Evolutionary conservation across 371 early-diverging fungal genomes (phyloP), one percentile per base, ranked within the genome.

Genomic region (Lichtheimia ramosa): DNA sequence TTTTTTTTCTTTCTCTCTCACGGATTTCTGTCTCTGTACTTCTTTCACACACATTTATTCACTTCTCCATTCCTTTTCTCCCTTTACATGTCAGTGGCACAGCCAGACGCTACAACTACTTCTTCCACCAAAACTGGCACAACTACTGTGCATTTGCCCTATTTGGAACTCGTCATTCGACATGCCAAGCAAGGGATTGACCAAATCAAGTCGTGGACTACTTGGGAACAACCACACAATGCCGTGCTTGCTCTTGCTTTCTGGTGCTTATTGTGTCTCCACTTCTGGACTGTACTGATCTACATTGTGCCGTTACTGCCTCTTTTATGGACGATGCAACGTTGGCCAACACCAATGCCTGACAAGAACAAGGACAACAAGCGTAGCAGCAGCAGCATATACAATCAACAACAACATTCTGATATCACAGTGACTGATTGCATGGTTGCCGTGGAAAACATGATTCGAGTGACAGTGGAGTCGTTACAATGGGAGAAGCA

Each of bases 211-310:
- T 8, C 34, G 2, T 54, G 28, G 13, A 14, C 34, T 5, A 40
- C 40, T 16, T 54, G 54, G 54, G 7, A 54, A 54, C n/a, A 58
- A 13, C 34, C 59, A 7, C 39, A 43, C 14, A 39, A 55, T 28
- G 40, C 55, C 8, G 16, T 61, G 3, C 43, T 54, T 3, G 24
- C 43, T 16, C 21, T 61, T n/a, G 55, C 34, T 23, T 21, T 46
- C n/a, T 61, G 61, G 61, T 54, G 55, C 51, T 20, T 48, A 6
- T 12, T 55, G 25, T 61, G 61, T 54, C 40, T 54, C 23, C 34
- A 43, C 0, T 48, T 61, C 34, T 61, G 61, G 61, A 23, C 43
- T 8, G 21, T 53, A 6, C 12, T 54, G 3, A 54, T 61, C 18
- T 61, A 61, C 48, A 15, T 55, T 48, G 15, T 61, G 3, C 61